These are phyloP conservation scores for Eimeria praecox DNA, from an alignment of 169 alveolate species.

Conservation along the genomic window DNA sequence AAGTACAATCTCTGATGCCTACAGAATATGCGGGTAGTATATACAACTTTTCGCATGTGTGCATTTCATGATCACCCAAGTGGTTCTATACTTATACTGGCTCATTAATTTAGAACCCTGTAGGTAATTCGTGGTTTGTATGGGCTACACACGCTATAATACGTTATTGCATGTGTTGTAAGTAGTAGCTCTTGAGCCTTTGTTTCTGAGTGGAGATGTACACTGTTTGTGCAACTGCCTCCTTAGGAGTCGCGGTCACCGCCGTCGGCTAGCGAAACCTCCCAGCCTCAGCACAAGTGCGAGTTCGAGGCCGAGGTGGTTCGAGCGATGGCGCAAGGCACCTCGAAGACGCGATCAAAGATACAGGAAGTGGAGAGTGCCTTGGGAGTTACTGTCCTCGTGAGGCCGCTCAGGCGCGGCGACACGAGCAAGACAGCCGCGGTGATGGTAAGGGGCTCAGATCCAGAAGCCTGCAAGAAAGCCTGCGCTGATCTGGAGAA, in stretches of 20 bases:
- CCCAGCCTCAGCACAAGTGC: constrained; percentile 17
- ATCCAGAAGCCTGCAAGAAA: constrained; percentile 58
- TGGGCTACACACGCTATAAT: too few species aligned
- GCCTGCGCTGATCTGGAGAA: constrained; percentile 66
- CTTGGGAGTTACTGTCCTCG: constrained; percentile 30
- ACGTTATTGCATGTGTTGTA: too few species aligned
- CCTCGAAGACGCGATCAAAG: constrained; percentile 42
- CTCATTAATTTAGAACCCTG: too few species aligned
- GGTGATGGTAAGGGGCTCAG: constrained; percentile 35
- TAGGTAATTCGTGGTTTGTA: too few species aligned
- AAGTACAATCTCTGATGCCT: too few species aligned
- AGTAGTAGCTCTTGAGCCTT: not conserved
- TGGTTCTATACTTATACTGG: too few species aligned
- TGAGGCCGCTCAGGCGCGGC: constrained; percentile 58
- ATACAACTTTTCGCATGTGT: not conserved
- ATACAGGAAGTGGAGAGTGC: constrained; percentile 39
- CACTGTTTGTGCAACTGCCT: not conserved
- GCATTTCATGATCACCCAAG: too few species aligned
- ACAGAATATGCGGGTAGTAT: too few species aligned
- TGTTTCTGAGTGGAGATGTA: not conserved
- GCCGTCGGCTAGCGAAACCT: constrained; percentile 50
- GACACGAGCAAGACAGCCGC: constrained; percentile 63
- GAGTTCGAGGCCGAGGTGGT: constrained; percentile 58
- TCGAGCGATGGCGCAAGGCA: constrained; percentile 70
- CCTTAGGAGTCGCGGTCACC: constrained; percentile 58